A percentile compares a stretch with the other conserved stretches of the same genome.
phyloP scores from a whole-genome alignment of 352 stramenopile genomes.

The Globisporangium canariense region DNA sequence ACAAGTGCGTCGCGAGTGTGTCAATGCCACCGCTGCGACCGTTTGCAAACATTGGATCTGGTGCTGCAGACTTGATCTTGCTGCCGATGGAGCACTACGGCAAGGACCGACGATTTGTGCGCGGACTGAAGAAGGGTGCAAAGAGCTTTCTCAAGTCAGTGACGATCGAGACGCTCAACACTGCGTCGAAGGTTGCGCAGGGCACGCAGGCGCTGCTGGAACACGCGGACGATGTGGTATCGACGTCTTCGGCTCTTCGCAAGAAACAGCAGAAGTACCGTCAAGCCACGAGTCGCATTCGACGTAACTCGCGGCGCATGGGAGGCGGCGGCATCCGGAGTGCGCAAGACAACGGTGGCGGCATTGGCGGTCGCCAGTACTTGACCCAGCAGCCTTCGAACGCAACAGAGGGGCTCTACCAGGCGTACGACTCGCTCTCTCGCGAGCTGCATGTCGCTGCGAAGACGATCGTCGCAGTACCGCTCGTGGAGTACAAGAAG shows the following conservation, averaged over 20 bases:
- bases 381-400: conserved; percentile 78
- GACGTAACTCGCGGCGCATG: conserved; percentile 75
- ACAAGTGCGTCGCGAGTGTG: conserved; percentile 88
- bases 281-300: conserved; percentile 71
- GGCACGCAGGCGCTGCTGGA: conserved; percentile 80
- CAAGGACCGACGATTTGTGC: conserved; percentile 77
- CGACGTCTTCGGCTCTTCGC: conserved; percentile 49
- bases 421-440: conserved; percentile 84
- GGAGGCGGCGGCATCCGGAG: conserved; percentile 74
- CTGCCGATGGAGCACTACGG: conserved; percentile 85
- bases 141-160: conserved; percentile 87
- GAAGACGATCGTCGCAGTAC: conserved; percentile 87
- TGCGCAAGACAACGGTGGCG: conserved; percentile 61
- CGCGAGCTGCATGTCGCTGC: conserved; percentile 79
- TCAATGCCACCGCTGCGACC: conserved; percentile 81
- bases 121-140: conserved; percentile 80
- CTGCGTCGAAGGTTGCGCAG: conserved; percentile 76
- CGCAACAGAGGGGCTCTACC: conserved; percentile 73
- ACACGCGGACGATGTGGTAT: conserved; percentile 82
- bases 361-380: conserved; percentile 81
- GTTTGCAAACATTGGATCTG: conserved; percentile 85
- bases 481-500: conserved; percentile 89
- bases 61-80: conserved; percentile 81
- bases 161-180: conserved; percentile 87
- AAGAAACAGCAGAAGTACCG: conserved; percentile 79